Conservation (phyloP, 345 rosid species). For the Eucalyptus dawsonii region DNA sequence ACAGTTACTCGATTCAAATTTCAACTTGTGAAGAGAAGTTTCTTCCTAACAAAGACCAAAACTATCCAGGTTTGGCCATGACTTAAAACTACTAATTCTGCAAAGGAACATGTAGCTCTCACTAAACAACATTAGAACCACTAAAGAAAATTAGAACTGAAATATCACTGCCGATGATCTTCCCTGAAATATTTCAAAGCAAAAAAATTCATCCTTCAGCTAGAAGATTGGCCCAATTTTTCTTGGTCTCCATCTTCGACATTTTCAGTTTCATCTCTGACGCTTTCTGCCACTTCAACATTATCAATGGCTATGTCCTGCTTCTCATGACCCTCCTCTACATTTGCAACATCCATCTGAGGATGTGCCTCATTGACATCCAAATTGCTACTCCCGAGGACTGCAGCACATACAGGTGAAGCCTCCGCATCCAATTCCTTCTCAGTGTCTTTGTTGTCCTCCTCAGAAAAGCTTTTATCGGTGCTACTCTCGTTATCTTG, state of each 20-base stretch:
- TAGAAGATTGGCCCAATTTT: not conserved
- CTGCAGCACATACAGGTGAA: not conserved
- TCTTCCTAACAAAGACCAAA: not conserved
- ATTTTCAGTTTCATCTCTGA: not conserved
- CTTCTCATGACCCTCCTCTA: not conserved
- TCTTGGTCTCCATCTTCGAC: not conserved
- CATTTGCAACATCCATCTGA: not conserved
- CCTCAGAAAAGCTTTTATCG: constrained; percentile 36
- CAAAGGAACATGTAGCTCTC: not conserved
- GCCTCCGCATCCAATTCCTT: not conserved
- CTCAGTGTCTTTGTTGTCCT: constrained; percentile 13
- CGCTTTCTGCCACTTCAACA: not conserved
- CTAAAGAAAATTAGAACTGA: not conserved
- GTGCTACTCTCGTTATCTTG: constrained; percentile 31
- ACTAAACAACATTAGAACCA: not conserved
- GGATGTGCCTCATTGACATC: not conserved
- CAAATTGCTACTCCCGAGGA: not conserved
- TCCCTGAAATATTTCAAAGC: not conserved
- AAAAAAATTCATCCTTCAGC: not conserved
- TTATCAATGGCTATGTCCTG: not conserved
- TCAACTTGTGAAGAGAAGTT: not conserved
- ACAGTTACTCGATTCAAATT: not conserved
- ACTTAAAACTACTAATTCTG: not conserved
- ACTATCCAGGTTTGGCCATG: not conserved
- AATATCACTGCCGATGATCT: not conserved